A percentile compares a stretch with the other conserved stretches of the same genome.
phyloP scores from a whole-genome alignment of 2,329 filamentous ascomycete genomes.

The Trichocomaceae sp. region DNA sequence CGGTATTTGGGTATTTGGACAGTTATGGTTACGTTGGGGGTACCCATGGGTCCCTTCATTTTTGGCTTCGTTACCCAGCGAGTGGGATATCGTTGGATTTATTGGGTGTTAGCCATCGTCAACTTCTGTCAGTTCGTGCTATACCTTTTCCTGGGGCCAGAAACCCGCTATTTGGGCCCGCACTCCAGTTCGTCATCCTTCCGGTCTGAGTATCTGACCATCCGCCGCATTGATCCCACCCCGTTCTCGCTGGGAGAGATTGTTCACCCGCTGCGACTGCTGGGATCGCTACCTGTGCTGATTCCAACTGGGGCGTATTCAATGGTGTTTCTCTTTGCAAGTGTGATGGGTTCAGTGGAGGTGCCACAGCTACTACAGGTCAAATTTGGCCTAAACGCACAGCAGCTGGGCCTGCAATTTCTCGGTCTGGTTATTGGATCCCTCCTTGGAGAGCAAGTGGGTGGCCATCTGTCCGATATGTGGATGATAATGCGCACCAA shows the following conservation, averaged over 20 bases:
- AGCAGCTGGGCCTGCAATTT: constrained; percentile 55
- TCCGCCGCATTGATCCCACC: constrained; percentile 48
- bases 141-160: constrained; percentile 50
- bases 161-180: constrained; percentile 46
- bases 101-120: constrained; percentile 52
- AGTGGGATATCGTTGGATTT: constrained; percentile 53
- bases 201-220: constrained; percentile 40
- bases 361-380: constrained; percentile 53
- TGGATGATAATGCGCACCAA: constrained; percentile 43
- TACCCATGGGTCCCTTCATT: constrained; percentile 35
- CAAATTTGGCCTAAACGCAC: constrained; percentile 51
- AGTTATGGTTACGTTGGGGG: constrained; percentile 46
- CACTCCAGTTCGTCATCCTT: constrained; percentile 29
- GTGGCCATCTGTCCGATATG: constrained; percentile 48
- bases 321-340: constrained; percentile 52
- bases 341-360: constrained; percentile 51
- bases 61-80: constrained; percentile 43
- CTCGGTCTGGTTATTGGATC: constrained; percentile 52
- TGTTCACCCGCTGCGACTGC: constrained; percentile 45
- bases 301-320: constrained; percentile 49
- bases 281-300: constrained; percentile 41
- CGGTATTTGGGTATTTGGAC: constrained; percentile 55
- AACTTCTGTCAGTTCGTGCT: constrained; percentile 45
- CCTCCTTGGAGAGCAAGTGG: constrained; percentile 53
- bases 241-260: constrained; percentile 48